phyloP scores from a whole-genome alignment of 306 rosid species.

The Phaseolus lunatus region DNA sequence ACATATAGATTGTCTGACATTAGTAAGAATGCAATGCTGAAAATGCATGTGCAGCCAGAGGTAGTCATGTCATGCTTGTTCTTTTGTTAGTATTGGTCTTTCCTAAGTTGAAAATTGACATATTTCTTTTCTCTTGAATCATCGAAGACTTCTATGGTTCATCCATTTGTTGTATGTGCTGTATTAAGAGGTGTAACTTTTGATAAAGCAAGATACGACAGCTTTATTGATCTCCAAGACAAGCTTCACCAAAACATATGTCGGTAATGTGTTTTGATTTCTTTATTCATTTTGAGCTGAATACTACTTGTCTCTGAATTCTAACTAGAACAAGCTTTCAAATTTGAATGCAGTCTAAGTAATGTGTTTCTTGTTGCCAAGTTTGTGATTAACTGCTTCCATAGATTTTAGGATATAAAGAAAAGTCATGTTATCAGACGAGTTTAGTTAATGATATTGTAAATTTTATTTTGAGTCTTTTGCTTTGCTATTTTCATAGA shows the following conservation, averaged over 20 bases:
- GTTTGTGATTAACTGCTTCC: background rate
- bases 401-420: constrained; percentile 11
- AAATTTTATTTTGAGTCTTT: background rate
- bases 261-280: constrained; percentile 61
- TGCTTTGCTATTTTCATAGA: background rate
- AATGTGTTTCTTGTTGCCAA: background rate
- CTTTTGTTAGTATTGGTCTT: background rate
- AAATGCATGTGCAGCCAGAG: constrained; percentile 93
- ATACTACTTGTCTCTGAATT: constrained; percentile 31
- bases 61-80: constrained; percentile 46
- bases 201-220: constrained; percentile 76
- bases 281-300: constrained; percentile 10
- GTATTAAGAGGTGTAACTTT: constrained; percentile 80
- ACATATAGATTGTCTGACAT: constrained; percentile 63
- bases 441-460: background rate
- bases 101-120: constrained; percentile 36
- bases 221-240: constrained; percentile 97
- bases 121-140: constrained; percentile 7
- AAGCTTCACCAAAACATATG: constrained; percentile 96
- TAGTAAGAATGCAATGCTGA: constrained; percentile 66
- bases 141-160: constrained; percentile 76
- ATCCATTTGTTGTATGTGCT: constrained; percentile 83
- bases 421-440: background rate
- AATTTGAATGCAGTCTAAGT: constrained; percentile 11
- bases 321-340: background rate